These are phyloP conservation scores for Microsporum canis DNA, from an alignment of 2,329 filamentous ascomycete genomes.

Conservation along the genomic window DNA sequence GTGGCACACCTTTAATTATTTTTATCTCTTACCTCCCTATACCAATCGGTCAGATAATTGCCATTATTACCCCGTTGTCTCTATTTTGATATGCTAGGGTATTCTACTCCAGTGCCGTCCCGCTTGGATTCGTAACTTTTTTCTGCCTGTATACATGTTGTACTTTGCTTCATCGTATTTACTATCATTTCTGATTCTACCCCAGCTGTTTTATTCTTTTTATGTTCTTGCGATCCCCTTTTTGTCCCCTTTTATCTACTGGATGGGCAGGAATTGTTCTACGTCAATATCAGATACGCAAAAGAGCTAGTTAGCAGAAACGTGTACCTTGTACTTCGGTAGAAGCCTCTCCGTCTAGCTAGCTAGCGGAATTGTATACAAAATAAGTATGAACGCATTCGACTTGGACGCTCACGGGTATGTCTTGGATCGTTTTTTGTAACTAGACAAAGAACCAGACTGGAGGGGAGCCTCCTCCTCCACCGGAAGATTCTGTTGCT, in stretches of 20 bases:
- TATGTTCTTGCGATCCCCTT: not conserved
- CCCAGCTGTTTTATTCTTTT: not conserved
- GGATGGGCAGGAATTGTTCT: not conserved
- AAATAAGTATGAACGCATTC: not conserved
- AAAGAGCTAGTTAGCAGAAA: not conserved
- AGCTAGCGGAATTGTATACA: not conserved
- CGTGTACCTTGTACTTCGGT: not conserved
- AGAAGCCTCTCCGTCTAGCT: not conserved
- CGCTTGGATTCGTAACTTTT: not conserved
- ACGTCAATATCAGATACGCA: not conserved
- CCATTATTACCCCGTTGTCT: not conserved
- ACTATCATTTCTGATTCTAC: not conserved
- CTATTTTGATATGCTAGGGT: not conserved
- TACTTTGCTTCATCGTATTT: not conserved
- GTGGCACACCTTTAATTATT: not conserved
- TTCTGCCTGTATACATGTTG: not conserved
- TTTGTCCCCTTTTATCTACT: not conserved
- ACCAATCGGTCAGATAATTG: not conserved
- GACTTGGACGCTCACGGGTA: not conserved
- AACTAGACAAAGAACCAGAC: not conserved
- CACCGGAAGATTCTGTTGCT: not conserved
- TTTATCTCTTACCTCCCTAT: not conserved
- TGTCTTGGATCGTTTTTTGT: not conserved
- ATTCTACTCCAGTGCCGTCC: not conserved
- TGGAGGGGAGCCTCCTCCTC: not conserved